Conservation (phyloP, 306 rosid genomes). For the Hippophae rhamnoides region DNA sequence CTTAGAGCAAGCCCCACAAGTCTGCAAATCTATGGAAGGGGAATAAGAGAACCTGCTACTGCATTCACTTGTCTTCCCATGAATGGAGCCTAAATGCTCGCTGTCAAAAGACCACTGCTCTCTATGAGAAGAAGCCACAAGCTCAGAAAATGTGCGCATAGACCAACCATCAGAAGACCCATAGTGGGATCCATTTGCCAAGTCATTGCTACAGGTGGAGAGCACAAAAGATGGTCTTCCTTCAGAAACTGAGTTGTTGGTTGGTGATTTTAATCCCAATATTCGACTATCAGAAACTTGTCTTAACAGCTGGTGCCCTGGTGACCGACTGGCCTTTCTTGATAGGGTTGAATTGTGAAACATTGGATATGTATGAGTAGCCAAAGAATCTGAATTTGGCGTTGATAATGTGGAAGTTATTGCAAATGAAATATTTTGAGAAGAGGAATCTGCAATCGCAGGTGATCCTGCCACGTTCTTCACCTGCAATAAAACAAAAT, state of each 20-base stretch:
- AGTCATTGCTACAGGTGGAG: constrained; percentile 73
- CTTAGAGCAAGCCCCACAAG: constrained; percentile 66
- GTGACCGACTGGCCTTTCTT: constrained; percentile 65
- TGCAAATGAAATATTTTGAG: constrained; percentile 45
- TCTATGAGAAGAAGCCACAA: constrained; percentile 77
- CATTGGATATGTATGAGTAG: constrained; percentile 30
- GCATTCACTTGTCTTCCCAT: constrained; percentile 56
- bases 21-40: constrained; percentile 60
- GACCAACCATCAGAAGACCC: constrained; percentile 98
- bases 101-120: constrained; percentile 92
- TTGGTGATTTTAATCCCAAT: constrained; percentile 65
- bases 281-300: constrained; percentile 77
- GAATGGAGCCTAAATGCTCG: constrained; percentile 56
- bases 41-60: constrained; percentile 77
- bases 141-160: constrained; percentile 86
- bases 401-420: constrained; percentile 46
- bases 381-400: constrained; percentile 41
- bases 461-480: constrained; percentile 45
- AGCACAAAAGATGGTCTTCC: constrained; percentile 70
- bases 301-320: constrained; percentile 56
- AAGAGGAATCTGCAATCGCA: constrained; percentile 40
- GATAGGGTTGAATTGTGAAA: constrained; percentile 53
- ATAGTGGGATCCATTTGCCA: constrained; percentile 55
- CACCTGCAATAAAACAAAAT: constrained; percentile 34
- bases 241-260: constrained; percentile 62